Base-by-base conservation (phyloP, 2,329 filamentous ascomycete genomes). In the Talaromyces sp. region DNA sequence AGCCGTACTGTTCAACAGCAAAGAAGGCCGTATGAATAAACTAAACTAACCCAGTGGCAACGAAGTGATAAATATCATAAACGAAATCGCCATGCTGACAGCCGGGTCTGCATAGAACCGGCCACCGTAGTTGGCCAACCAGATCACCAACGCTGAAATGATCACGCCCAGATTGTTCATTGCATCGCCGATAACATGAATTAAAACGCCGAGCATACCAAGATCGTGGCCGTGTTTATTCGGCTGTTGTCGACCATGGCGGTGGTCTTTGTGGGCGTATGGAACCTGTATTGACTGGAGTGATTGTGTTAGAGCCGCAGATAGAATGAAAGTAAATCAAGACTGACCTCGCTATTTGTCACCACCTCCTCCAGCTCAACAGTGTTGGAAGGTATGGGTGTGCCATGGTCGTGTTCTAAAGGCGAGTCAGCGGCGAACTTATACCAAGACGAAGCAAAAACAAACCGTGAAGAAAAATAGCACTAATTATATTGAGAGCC, bases 161-260 rank as follows among this genome's bases (percentile, higher is more conserved):
- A 91, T 90, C 61, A 92, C 88, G 10, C 88, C 88, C 11, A 91
- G 72, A 66, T 92, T 92, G 75, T 91, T 92, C 63, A 88, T 79
- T 5, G 88, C 87, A 67, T 92, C 89, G 32, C 88, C 86, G 2
- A 89, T 67, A 27, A 92, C 83, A 67, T 92, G 89, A 14, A 90
- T 74, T 11, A 92, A 68, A 1, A 90, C 88, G 1, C 86, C 88
- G 63, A 89, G 75, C 79, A 90, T 87, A 11, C 86, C 88, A n/a
- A 92, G 77, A 68, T 92, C 86, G 60, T 58, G 55, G 9, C 21
- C 55, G 9, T 32, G 57, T 43, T 50, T 57, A 3, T 38, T 48
- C 7, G 50, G 27, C 38, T 61, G 54, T 50, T 35, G 38, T 17
- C 48, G 53, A 17, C 48, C 54, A 54, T 61, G 59, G 6, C 59